Conservation (phyloP, 139 green algal species). For the Chlamydomonas sp. region DNA sequence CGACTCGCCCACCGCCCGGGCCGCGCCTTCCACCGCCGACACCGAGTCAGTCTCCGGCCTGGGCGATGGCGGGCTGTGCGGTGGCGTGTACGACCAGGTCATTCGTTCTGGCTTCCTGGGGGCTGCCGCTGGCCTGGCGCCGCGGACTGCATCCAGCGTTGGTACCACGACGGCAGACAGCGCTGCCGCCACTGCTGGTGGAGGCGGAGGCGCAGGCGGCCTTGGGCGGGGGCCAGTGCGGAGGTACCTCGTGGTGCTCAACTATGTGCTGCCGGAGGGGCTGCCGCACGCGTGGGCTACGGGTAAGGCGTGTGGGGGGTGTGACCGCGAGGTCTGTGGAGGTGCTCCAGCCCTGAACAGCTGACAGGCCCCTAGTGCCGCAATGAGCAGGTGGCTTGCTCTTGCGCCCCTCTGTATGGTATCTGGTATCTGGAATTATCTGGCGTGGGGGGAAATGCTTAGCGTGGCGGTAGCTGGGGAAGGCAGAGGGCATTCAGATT, state of each 20-base stretch:
- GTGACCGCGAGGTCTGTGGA: no score
- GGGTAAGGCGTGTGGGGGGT: conserved; percentile 27
- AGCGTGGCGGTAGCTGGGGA: no score
- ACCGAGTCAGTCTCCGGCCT: no score
- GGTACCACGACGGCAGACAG: neutral
- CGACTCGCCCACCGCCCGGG: no score
- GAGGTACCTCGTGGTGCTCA: conserved; percentile 60
- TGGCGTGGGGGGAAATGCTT: neutral
- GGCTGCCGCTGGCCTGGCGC: neutral
- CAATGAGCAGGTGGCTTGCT: no score
- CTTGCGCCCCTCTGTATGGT: no score
- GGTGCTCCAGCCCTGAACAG: no score
- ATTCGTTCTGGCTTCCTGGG: neutral
- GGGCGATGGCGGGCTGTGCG: neutral
- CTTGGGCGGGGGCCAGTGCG: neutral
- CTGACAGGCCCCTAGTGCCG: no score
- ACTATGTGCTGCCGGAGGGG: conserved; percentile 53
- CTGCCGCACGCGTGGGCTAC: conserved; percentile 46
- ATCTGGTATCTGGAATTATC: neutral
- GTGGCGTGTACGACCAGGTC: neutral
- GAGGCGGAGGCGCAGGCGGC: no score
- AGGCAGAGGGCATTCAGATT: no score
- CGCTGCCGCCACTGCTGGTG: neutral
- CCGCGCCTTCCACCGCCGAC: no score
- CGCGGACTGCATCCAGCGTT: neutral